Percentiles rank a stretch among this genome's conserved stretches.
phyloP scores from a whole-genome alignment of 78 protist species.

The Protostelium mycophagum region DNA sequence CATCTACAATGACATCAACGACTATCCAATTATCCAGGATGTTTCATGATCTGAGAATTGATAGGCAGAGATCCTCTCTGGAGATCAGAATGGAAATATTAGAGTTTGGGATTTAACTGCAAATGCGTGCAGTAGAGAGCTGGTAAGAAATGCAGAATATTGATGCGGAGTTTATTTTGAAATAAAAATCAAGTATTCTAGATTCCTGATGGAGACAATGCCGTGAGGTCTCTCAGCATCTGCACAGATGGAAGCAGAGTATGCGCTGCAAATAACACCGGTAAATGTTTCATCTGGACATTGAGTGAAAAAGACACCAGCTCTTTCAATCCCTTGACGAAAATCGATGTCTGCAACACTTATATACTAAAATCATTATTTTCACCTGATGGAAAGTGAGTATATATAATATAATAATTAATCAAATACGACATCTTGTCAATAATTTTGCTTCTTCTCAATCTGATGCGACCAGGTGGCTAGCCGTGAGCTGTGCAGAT shows the following conservation, averaged over 20 bases:
- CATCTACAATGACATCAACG: not conserved
- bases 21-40: not conserved
- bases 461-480: too few species aligned
- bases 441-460: not conserved
- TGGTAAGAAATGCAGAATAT: too few species aligned
- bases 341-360: conserved; percentile 69
- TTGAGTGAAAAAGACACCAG: conserved; percentile 62
- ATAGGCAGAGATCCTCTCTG: conserved; percentile 75
- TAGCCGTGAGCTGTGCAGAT: conserved; percentile 94
- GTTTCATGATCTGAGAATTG: too few species aligned
- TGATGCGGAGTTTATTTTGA: not conserved
- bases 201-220: conserved; percentile 70
- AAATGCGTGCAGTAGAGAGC: conserved; percentile 68
- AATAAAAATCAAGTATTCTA: not conserved
- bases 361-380: conserved; percentile 72
- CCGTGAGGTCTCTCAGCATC: conserved; percentile 74
- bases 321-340: conserved; percentile 33
- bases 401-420: not conserved
- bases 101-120: conserved; percentile 84
- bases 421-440: not conserved
- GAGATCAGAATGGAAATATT: conserved; percentile 86
- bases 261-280: conserved; percentile 82
- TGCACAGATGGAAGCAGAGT: conserved; percentile 59
- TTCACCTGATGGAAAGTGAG: conserved; percentile 80
- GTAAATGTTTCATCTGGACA: conserved; percentile 73